Conservation (phyloP, 768 basidiomycete genomes). For the Leucosporidium creatinivorum region DNA sequence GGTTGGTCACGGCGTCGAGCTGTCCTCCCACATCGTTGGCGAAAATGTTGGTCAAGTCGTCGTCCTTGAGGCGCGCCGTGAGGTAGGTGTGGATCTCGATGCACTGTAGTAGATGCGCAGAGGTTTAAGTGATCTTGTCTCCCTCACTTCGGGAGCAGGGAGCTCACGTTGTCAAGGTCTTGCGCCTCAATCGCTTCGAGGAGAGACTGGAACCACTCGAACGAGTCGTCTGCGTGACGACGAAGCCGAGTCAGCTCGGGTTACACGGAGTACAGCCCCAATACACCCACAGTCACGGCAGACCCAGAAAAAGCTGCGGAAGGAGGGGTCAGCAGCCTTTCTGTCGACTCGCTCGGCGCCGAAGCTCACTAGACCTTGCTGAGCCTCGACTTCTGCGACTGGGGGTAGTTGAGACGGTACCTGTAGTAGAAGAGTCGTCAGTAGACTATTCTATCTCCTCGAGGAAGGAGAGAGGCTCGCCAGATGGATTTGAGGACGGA, state of each 20-base stretch:
- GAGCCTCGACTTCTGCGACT: conserved; percentile 63
- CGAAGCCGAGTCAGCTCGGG: too few species aligned
- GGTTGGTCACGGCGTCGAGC: conserved; percentile 78
- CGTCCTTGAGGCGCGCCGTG: conserved; percentile 81
- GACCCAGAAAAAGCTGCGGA: conserved; percentile 33
- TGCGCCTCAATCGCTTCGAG: conserved; percentile 89
- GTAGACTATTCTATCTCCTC: too few species aligned
- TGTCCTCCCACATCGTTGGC: conserved; percentile 74
- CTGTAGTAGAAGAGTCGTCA: too few species aligned
- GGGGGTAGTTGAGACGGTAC: conserved; percentile 92
- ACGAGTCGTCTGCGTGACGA: conserved; percentile 19
- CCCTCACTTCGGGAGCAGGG: too few species aligned
- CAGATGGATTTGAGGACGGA: conserved; percentile 56
- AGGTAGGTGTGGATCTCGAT: conserved; percentile 82
- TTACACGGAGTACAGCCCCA: too few species aligned
- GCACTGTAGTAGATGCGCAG: conserved; percentile 15
- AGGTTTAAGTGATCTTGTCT: neutral
- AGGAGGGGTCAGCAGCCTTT: neutral
- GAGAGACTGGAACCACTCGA: conserved; percentile 69
- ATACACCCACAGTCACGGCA: conserved; percentile 28
- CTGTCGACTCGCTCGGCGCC: neutral
- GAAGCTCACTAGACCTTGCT: conserved; percentile 55
- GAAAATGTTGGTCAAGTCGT: conserved; percentile 88
- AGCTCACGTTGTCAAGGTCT: conserved; percentile 57
- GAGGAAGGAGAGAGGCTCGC: neutral